Evolutionary conservation across 352 stramenopile species (phyloP), one percentile per base, ranked within the genome.

Genomic region (Plasmopara halstedii): DNA sequence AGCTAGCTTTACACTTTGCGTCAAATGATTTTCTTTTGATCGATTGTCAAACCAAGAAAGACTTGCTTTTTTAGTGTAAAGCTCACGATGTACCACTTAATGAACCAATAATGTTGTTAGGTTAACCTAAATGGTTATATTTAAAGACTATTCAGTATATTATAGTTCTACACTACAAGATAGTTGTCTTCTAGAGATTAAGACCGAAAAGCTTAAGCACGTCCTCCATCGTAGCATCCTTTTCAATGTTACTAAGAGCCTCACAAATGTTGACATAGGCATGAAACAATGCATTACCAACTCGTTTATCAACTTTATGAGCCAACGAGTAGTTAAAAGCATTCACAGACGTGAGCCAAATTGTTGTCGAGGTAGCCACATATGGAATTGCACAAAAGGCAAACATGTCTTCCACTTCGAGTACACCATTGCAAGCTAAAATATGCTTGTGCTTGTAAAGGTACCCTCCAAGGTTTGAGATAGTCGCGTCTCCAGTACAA

Each of bases 261-360:
- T 86, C 74, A 15, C 76, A 71, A 39, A 70, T 67, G 34, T 76
- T 60, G 10, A 84, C 69, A 41, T 81, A 80, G 32, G 67, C 74
- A 20, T 73, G 50, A 47, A 86, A 86, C 3, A 84, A 52, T 15
- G 60, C 45, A 13, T 17, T 59, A 14, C 58, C 59, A 23, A 68
- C 59, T 35, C 57, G 51, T 15, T 58, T 42, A 45, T 75, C 50
- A 34, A 81, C 49, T 42, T 85, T 85, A 58, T 73, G 52, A 15
- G 73, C 77, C 56, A 85, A 58, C 33, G 69, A 70, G 46, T 85
- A 85, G 48, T 83, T 74, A 50, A 85, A 82, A 8, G 46, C 42
- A 32, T 70, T 58, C 34, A 80, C 64, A 4, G 56, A 62, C 25
- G 67, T 65, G 21, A 78, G 40, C 52, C 68, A 80, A 34, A 85